Base-by-base conservation (phyloP, 2,329 filamentous ascomycete species). In the Botrytis sinoallii region DNA sequence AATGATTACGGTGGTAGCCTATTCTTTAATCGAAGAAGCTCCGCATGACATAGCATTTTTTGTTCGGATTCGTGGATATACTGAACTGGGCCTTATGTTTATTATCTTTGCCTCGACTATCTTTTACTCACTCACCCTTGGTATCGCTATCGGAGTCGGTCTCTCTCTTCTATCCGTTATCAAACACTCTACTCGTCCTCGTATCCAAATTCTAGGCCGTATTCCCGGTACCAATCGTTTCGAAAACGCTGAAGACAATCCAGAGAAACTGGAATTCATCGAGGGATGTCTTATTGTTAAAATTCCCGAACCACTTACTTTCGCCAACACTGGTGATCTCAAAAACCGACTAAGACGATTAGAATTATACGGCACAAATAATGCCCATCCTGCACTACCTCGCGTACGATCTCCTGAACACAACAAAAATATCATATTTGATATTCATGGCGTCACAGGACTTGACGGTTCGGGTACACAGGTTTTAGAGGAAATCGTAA, bases 261-360 rank as follows among this genome's bases (percentile, higher is more conserved):
- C 91, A 0, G 90, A 92, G 63, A 87, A 88, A 42, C 86, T 98
- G 4, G 95, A 98, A 81, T 95, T 97, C 79, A 88, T 98, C 71
- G 95, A 98, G 77, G 93, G 95, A 25, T 97, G 93, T 75, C 85
- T 99, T 16, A 97, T 99, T 75, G 94, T 98, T 79, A 98, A 98
- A 85, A 98, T 99, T 72, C 95, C 96, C 0, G 96, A 99, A 81
- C 96, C 96, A 0, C 85, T 99, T 69, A 98, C 95, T 0, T 99
- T 99, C 82, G 95, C 95, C 80, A 99, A 99, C 82, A 98, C 96
- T 0, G 96, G 95, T 65, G 93, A 96, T 78, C 85, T 99, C 63
- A 97, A 97, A 82, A 92, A 91, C 70, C 88, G 96, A 6, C 86
- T 99, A 18, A 88, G 92, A 9, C 86, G 96, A 10, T 86, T 99